Evolutionary conservation across 2,329 filamentous ascomycete species (phyloP).

Genomic region (Periconia macrospinosa): DNA sequence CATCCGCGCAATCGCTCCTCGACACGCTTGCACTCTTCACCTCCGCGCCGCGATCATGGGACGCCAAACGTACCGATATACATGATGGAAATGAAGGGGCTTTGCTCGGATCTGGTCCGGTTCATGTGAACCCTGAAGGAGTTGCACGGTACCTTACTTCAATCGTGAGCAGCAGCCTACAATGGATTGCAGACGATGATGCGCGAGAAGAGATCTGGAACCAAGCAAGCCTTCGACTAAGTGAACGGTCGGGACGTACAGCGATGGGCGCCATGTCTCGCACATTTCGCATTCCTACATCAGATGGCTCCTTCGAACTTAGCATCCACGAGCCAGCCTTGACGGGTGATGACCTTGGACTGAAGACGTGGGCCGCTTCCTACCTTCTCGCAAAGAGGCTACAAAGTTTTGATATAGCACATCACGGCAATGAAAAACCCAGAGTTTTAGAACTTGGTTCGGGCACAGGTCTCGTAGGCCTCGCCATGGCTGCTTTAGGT

Average conservation of each 20-base stretch:
- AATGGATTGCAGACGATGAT: constrained; percentile 70
- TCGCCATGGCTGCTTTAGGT: constrained; percentile 76
- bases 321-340: constrained; percentile 82
- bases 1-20: constrained; percentile 66
- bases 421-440: constrained; percentile 2
- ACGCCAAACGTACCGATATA: constrained; percentile 10
- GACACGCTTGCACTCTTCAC: constrained; percentile 67
- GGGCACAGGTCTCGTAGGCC: constrained; percentile 86
- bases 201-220: constrained; percentile 74
- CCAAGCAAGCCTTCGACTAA: constrained; percentile 74
- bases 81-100: constrained; percentile 23
- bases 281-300: constrained; percentile 59
- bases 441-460: constrained; percentile 77
- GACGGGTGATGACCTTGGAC: constrained; percentile 82
- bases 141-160: constrained; percentile 68
- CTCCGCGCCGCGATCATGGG: constrained; percentile 70
- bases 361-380: constrained; percentile 95
- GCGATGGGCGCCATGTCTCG: constrained; percentile 67
- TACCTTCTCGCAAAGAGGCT: constrained; percentile 81
- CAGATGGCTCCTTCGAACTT: constrained; percentile 55
- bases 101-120: background rate
- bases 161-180: constrained; percentile 67
- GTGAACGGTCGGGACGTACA: constrained; percentile 80
- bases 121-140: constrained; percentile 50
- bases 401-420: constrained; percentile 30